A percentile compares a stretch with the other conserved stretches of the same genome.
Evolutionary conservation across 495 filamentous ascomycete genomes (phyloP).

Genomic region (Xylaria flabelliformis): DNA sequence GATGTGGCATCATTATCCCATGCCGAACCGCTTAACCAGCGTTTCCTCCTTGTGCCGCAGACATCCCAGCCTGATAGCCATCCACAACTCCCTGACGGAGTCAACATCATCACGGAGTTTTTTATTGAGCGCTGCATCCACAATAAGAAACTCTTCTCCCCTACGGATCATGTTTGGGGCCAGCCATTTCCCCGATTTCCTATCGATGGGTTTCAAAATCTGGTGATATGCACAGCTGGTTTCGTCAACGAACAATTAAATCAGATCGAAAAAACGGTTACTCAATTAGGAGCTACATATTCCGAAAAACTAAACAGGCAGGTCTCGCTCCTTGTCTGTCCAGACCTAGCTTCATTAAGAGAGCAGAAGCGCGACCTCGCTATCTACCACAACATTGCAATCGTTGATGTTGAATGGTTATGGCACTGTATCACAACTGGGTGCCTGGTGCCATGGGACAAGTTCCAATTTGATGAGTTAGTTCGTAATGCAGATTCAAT

Average conservation of each 20-base stretch:
- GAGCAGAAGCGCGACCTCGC: slow-evolving; percentile 82
- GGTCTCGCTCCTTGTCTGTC: slow-evolving; percentile 73
- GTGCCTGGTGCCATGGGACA: slow-evolving; percentile 45
- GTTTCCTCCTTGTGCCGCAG: slow-evolving; percentile 61
- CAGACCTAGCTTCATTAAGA: slow-evolving; percentile 57
- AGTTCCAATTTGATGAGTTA: slow-evolving; percentile 46
- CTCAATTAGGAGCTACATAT: slow-evolving; percentile 78
- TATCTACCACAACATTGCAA: slow-evolving; percentile 72
- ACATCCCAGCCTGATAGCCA: slow-evolving; percentile 47
- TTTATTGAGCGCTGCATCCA: slow-evolving; percentile 91
- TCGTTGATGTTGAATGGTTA: slow-evolving; percentile 81
- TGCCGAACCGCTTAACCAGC: slow-evolving; percentile 33
- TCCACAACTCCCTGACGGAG: slow-evolving; percentile 44
- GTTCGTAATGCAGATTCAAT: slow-evolving; percentile 32
- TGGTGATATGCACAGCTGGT: slow-evolving; percentile 79
- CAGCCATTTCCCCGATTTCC: slow-evolving; percentile 74
- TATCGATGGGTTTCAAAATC: slow-evolving; percentile 67
- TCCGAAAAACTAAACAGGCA: slow-evolving; percentile 72
- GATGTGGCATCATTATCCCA: slow-evolving; percentile 45
- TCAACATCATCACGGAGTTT: slow-evolving; percentile 79
- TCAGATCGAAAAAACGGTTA: slow-evolving; percentile 77
- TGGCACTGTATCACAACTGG: slow-evolving; percentile 72
- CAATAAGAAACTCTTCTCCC: slow-evolving; percentile 70
- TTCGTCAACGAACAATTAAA: slow-evolving; percentile 85
- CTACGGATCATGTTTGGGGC: slow-evolving; percentile 72